Percentiles rank a stretch among this genome's conserved stretches.
Evolutionary conservation across 2,329 filamentous ascomycete genomes (phyloP).

Genomic region (Leptographium lundbergii): DNA sequence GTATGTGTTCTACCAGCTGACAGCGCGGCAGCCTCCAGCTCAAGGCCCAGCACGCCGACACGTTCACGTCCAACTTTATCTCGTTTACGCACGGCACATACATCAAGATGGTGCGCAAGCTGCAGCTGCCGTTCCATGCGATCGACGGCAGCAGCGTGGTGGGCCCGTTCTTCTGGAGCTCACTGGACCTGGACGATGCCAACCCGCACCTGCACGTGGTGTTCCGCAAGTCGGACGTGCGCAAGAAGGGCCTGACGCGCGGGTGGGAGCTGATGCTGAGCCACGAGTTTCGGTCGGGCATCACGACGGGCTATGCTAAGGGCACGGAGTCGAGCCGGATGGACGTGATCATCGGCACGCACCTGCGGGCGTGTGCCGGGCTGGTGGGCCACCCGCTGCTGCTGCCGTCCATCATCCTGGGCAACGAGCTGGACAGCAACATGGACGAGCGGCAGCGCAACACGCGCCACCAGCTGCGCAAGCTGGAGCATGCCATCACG

Average conservation of each 20-base stretch:
- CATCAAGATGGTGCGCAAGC: conserved; percentile 39
- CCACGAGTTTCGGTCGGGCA: conserved; percentile 37
- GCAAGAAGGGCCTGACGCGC: conserved; percentile 49
- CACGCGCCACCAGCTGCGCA: conserved; percentile 48
- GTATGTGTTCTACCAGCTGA: background rate
- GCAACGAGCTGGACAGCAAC: conserved; percentile 40
- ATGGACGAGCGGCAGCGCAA: conserved; percentile 50
- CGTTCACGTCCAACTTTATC: conserved; percentile 42
- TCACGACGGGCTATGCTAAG: conserved; percentile 50
- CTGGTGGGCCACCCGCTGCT: conserved; percentile 46
- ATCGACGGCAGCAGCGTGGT: conserved; percentile 48
- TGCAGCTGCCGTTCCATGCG: conserved; percentile 41
- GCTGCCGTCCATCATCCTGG: conserved; percentile 44
- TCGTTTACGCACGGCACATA: conserved; percentile 39
- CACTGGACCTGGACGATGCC: conserved; percentile 41
- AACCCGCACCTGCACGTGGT: conserved; percentile 49
- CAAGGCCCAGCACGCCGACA: conserved; percentile 42
- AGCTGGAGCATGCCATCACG: conserved; percentile 47
- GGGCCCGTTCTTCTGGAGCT: conserved; percentile 51
- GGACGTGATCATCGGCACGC: conserved; percentile 28
- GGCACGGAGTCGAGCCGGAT: conserved; percentile 46
- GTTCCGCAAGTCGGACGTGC: conserved; percentile 53
- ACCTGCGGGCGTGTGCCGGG: conserved; percentile 34
- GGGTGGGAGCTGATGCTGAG: conserved; percentile 54
- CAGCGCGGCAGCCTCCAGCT: conserved; percentile 36